Evolutionary conservation across 2,329 filamentous ascomycete species (phyloP), one percentile per base, ranked within the genome.

Genomic region (Monilinia vaccinii-corymbosi): DNA sequence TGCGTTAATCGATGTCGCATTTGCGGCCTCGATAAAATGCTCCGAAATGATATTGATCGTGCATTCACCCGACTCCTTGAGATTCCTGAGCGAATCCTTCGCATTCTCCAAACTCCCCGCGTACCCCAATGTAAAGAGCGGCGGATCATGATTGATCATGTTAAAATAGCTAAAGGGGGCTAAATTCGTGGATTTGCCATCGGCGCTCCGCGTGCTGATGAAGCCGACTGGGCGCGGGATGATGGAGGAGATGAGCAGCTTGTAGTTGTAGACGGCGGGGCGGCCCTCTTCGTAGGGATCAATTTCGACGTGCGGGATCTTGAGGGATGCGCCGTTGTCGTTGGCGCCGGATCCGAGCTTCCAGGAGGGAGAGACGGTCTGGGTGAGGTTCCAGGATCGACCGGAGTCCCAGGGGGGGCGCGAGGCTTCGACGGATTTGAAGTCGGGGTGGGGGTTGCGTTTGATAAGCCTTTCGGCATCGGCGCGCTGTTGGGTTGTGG

Each of bases 141-240:
- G 92, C 5, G 92, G 93, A 71, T 97, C 92, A 72, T 94, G 88
- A 73, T 84, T 85, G 66, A 96, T 79, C 63, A 96, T 74, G 72
- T 91, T 87, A 72, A 91, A 91, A 77, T 94, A 97, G 70, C 83
- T 88, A 73, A 94, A 96, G 0, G 91, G 92, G 0, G 92, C 90
- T 2, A 97, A 79, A 74, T 97, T 97, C 18, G 82, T 83, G 32
- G 75, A 78, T 38, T 69, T 73, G 25, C 88, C 89, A 68, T 91
- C 87, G 4, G 73, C 67, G 25, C 77, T 77, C 57, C 74, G 71
- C 11, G 83, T 83, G 62, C 79, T 82, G 36, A 86, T 70, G 71
- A 86, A 82, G 56, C 81, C 83, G 70, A 97, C 87, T 14, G 93
- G 93, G 14, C 93, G 83, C 1, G 93, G 93, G 18, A 91, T 81